phyloP scores from a whole-genome alignment of 345 rosid species.

The Orychophragmus violaceus region DNA sequence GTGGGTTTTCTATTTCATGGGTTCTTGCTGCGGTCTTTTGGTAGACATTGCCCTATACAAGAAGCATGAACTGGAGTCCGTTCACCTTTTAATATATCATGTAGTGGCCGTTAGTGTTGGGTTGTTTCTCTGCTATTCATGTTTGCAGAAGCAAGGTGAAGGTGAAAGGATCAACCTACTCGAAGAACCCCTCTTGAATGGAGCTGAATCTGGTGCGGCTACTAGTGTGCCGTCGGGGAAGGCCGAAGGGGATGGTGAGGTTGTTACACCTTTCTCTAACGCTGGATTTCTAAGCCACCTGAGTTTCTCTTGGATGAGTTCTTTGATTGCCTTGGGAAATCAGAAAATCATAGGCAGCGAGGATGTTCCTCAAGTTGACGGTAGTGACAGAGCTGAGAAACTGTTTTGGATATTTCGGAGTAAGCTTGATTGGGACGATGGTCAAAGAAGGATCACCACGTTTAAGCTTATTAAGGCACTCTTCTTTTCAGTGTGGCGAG shows the following conservation, averaged over 20 bases:
- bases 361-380: slow-evolving; percentile 46
- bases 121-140: slow-evolving; percentile 52
- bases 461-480: slow-evolving; percentile 36
- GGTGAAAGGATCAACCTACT: slow-evolving; percentile 27
- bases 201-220: slow-evolving; percentile 15
- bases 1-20: slow-evolving; percentile 56
- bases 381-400: slow-evolving; percentile 31
- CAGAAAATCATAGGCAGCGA: slow-evolving; percentile 34
- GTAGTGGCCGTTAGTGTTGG: slow-evolving; percentile 46
- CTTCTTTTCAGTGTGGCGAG: slow-evolving; percentile 35
- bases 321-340: slow-evolving; percentile 41
- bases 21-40: slow-evolving; percentile 54
- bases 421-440: slow-evolving; percentile 35
- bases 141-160: slow-evolving; percentile 36
- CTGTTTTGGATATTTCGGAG: slow-evolving; percentile 26
- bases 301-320: slow-evolving; percentile 46
- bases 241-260: slow-evolving; percentile 27
- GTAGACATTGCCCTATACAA: slow-evolving; percentile 42
- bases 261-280: slow-evolving; percentile 37
- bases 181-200: slow-evolving; percentile 44
- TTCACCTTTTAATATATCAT: slow-evolving; percentile 38
- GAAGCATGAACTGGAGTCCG: slow-evolving; percentile 23
- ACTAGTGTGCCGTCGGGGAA: slow-evolving; percentile 17
- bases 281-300: slow-evolving; percentile 36
- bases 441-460: slow-evolving; percentile 29